Base-by-base conservation (phyloP, 1,284 basidiomycete genomes). In the Ganoderma lingzhi region DNA sequence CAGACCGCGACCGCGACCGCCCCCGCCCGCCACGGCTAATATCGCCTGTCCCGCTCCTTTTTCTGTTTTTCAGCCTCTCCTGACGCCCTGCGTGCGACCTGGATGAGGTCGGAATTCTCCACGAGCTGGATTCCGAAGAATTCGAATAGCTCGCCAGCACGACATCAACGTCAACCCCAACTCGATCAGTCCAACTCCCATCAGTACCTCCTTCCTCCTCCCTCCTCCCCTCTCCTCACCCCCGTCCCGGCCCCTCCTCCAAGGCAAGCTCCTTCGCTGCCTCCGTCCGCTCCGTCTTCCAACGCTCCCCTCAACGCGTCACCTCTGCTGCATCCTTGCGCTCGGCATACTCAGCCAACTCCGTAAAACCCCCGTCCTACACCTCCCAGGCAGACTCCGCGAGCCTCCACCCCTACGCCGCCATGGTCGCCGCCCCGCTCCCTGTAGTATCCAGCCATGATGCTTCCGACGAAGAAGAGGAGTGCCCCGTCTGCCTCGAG, bases 401-500 rank as follows among this genome's bases (percentile, higher is more conserved):
- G 66, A 61, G 32, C 61, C 69, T 76, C 53, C 87, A 88, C 73
- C 87, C 87, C 3, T 90, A 86, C 82, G 80, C 83, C 28, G 66
- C 83, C 64, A 88, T 89, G 86, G 85, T 84, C 67, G 84, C 87
- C 64, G 85, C 88, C 0, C 89, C 90, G 1, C 80, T 90, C 23
- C 90, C 92, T 30, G 89, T 92, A 72, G 89, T 93, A 65, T 90
- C 91, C 23, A 88, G 80, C 72, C 87, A 87, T 74, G 87, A 89
- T 71, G 71, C 84, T 41, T 79, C 83, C 19, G 93, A 93, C 55
- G 90, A 93, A 60, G 95, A 96, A 76, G 92, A 92, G 56, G 92
- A 93, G 76, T 97, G 96, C 77, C 96, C 96, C 37, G 94, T 97
- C 76, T 97, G 95, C 80, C 89, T 96, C 75, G 96, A 96, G 78